These are phyloP conservation scores for Kurtzmaniella cleridarum DNA, from an alignment of 805 yeast genomes.

Conservation along the genomic window DNA sequence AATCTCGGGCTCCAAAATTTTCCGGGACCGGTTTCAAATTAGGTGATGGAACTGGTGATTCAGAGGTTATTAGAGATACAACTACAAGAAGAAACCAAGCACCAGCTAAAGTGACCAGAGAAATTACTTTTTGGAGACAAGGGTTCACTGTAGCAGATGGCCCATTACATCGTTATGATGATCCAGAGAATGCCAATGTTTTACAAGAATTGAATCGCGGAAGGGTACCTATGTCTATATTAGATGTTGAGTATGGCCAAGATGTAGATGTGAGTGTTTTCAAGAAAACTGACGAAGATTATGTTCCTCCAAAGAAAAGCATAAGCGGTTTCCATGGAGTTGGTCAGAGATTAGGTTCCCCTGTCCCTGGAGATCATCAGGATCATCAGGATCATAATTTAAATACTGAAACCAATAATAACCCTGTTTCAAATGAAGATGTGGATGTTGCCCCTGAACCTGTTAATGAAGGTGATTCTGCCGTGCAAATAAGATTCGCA, in stretches of 20 bases:
- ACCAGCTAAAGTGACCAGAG: conserved; percentile 58
- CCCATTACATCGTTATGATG: conserved; percentile 78
- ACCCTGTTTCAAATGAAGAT: conserved; percentile 9
- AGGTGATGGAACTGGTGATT: conserved; percentile 42
- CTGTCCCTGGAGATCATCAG: conserved; percentile 66
- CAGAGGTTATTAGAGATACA: conserved; percentile 31
- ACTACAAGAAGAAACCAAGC: conserved; percentile 10
- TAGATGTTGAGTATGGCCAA: conserved; percentile 84
- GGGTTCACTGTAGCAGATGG: conserved; percentile 97
- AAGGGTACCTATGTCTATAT: conserved; percentile 78
- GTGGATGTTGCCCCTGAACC: conserved; percentile 15
- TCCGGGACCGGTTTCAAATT: conserved; percentile 49
- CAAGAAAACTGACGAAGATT: conserved; percentile 77
- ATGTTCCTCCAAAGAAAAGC: conserved; percentile 56
- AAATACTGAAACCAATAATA: conserved; percentile 2
- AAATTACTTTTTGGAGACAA: conserved; percentile 91
- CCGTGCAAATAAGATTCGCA: conserved; percentile 78
- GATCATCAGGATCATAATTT: conserved; percentile 36
- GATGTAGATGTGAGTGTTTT: conserved; percentile 89
- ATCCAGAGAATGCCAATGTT: conserved; percentile 78
- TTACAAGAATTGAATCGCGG: conserved; percentile 81
- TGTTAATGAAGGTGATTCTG: conserved; percentile 54
- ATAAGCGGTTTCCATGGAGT: conserved; percentile 68
- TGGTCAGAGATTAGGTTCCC: conserved; percentile 87
- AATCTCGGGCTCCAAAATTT: conserved; percentile 22